Evolutionary conservation across 306 rosid genomes (phyloP).

Genomic region (Acmispon strigosus): DNA sequence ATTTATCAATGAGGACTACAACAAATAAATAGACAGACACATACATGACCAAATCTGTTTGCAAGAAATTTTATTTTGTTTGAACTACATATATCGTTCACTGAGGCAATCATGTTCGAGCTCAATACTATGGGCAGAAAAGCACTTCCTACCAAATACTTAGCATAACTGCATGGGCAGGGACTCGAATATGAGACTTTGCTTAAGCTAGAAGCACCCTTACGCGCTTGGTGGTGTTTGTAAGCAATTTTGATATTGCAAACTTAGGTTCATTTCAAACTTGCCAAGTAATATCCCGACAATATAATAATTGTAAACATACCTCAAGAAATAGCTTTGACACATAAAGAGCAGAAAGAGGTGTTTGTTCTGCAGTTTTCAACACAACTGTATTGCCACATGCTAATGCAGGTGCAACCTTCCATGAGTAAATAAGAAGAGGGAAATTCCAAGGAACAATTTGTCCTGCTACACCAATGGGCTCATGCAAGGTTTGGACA

Average conservation of each 20-base stretch:
- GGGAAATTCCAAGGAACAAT: slow-evolving; percentile 92
- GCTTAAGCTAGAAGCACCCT: not conserved
- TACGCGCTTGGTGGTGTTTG: no score
- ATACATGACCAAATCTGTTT: not conserved
- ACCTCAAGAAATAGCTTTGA: slow-evolving; percentile 67
- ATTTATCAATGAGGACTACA: not conserved
- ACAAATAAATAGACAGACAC: not conserved
- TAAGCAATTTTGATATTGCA: no score
- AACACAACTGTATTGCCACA: slow-evolving; percentile 71
- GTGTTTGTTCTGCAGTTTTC: slow-evolving; percentile 80
- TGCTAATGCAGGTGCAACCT: slow-evolving; percentile 77
- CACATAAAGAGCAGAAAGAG: slow-evolving; percentile 61
- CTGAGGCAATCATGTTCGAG: no score
- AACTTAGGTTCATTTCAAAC: not conserved
- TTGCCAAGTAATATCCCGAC: not conserved
- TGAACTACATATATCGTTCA: no score
- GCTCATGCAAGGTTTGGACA: slow-evolving; percentile 78
- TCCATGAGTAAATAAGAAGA: slow-evolving; percentile 66
- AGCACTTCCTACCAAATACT: no score
- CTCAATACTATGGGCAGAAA: no score
- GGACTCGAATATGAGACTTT: no score
- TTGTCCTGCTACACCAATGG: slow-evolving; percentile 78
- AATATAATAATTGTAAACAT: not conserved
- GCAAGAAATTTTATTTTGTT: not conserved
- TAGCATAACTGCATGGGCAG: no score